phyloP scores from a whole-genome alignment of 768 basidiomycete genomes.

The Cubamyces sp. region DNA sequence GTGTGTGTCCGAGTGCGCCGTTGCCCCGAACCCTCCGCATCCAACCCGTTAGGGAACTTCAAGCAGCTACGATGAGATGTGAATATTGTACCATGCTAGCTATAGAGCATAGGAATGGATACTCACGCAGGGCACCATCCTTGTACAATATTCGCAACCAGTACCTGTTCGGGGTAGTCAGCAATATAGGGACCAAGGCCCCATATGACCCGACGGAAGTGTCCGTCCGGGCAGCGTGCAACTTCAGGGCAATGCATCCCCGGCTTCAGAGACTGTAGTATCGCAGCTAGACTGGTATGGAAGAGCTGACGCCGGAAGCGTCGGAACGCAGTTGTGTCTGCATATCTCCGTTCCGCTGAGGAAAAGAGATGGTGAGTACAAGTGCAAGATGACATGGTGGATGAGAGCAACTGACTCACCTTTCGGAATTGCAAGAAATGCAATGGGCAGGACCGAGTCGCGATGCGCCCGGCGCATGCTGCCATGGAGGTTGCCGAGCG shows the following conservation, averaged over 20 bases:
- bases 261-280: conserved; percentile 15
- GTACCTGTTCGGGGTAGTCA: conserved; percentile 29
- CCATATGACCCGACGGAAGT: conserved; percentile 21
- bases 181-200: conserved; percentile 28
- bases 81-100: neutral
- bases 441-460: conserved; percentile 13
- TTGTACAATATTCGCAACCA: conserved; percentile 21
- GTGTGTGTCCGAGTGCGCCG: neutral
- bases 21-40: neutral
- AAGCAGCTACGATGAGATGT: neutral
- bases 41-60: conserved; percentile 4
- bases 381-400: neutral
- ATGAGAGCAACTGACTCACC: conserved; percentile 15
- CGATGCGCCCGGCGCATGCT: conserved; percentile 23
- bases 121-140: conserved; percentile 26
- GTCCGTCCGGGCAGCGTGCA: conserved; percentile 21
- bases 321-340: conserved; percentile 11
- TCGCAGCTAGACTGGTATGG: conserved; percentile 19
- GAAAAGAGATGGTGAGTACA: no score
- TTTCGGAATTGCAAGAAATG: conserved; percentile 37
- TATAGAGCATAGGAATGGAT: neutral
- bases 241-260: conserved; percentile 24
- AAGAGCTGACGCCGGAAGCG: conserved; percentile 20
- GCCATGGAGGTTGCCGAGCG: conserved; percentile 28
- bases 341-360: conserved; percentile 3